Conservation (phyloP, 768 basidiomycete genomes). For the Trametes coccinea region DNA sequence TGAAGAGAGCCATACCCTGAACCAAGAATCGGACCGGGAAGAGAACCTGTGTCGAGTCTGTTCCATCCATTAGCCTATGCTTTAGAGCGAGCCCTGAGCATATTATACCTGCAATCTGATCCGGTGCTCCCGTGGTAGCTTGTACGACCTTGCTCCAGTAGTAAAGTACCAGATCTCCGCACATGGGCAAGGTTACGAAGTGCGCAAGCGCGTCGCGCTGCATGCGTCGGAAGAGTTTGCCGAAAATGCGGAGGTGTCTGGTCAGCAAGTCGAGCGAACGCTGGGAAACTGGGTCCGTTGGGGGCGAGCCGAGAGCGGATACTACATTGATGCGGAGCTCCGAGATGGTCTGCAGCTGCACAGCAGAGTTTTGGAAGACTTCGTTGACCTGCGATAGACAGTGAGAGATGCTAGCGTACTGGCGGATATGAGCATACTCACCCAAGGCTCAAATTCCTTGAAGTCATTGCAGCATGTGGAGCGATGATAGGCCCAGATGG, state of each 20-base stretch:
- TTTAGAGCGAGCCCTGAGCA: not conserved
- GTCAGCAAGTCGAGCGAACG: slow-evolving; percentile 60
- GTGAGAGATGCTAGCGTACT: slow-evolving; percentile 4
- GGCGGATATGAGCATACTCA: slow-evolving; percentile 30
- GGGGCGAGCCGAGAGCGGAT: slow-evolving; percentile 39
- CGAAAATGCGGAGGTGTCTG: slow-evolving; percentile 68
- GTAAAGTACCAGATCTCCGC: slow-evolving; percentile 68
- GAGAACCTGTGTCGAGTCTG: slow-evolving; percentile 62
- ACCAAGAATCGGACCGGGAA: slow-evolving; percentile 82
- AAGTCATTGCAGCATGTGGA: slow-evolving; percentile 36
- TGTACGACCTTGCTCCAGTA: slow-evolving; percentile 82
- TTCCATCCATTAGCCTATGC: not conserved
- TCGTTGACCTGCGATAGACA: slow-evolving; percentile 49
- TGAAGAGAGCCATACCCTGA: slow-evolving; percentile 84
- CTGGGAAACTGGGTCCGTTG: slow-evolving; percentile 39
- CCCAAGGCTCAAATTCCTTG: slow-evolving; percentile 53
- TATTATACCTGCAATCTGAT: slow-evolving; percentile 54
- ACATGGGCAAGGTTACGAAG: slow-evolving; percentile 64
- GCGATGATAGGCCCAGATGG: slow-evolving; percentile 68
- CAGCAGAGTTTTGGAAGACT: slow-evolving; percentile 59
- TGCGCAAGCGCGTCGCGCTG: slow-evolving; percentile 60
- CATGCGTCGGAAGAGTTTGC: slow-evolving; percentile 78
- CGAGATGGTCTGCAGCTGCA: slow-evolving; percentile 56
- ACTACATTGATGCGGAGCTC: slow-evolving; percentile 59
- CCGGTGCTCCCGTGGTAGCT: slow-evolving; percentile 56